These are phyloP conservation scores for Penicillium sp. DNA, from an alignment of 2,329 filamentous ascomycete genomes.

Conservation along the genomic window DNA sequence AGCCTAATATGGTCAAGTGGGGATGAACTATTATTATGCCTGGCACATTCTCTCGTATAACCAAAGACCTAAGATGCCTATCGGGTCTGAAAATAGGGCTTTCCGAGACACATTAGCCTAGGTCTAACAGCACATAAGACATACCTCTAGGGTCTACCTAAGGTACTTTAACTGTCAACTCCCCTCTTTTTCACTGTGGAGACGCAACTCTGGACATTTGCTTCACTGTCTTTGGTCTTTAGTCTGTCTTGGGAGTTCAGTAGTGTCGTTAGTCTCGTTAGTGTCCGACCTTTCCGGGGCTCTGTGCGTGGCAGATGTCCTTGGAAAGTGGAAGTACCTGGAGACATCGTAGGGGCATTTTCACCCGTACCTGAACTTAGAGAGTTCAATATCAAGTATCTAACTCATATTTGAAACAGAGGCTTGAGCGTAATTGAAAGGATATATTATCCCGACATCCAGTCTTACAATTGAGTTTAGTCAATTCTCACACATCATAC, in stretches of 20 bases:
- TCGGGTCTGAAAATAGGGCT: not conserved
- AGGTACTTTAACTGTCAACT: not conserved
- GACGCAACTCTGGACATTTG: not conserved
- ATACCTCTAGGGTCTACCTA: not conserved
- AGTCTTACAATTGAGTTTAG: constrained; percentile 10
- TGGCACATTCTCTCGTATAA: not conserved
- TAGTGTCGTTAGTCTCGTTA: not conserved
- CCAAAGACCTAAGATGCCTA: constrained; percentile 1
- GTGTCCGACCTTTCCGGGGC: not conserved
- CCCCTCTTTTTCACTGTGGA: not conserved
- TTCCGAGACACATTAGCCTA: not conserved
- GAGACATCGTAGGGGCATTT: not conserved
- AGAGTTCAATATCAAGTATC: not conserved
- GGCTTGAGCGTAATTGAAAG: not conserved
- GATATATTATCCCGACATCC: not conserved
- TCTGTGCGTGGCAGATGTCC: not conserved
- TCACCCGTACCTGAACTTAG: not conserved
- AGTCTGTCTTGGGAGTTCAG: not conserved
- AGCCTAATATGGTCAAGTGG: not conserved
- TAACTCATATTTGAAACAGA: not conserved
- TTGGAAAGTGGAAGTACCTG: not conserved
- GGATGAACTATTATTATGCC: not conserved
- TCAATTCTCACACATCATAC: not conserved
- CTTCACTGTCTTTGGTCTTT: not conserved
- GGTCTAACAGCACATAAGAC: constrained; percentile 5